Evolutionary conservation across 1,139 yeast genomes (phyloP), one percentile per base, ranked within the genome.

Genomic region (Pichia sp.): DNA sequence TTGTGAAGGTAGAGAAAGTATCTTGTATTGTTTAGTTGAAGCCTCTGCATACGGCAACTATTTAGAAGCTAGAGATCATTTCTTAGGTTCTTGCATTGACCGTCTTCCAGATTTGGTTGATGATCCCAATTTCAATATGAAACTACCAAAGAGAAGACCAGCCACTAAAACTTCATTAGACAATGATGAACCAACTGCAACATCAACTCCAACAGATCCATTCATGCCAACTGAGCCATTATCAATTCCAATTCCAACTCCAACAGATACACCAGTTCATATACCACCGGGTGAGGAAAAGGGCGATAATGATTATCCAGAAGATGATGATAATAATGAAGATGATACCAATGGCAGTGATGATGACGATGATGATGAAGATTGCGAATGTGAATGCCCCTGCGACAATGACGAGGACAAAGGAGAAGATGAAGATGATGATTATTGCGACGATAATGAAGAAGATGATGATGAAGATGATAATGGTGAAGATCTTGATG

Each of bases 1-100:
- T 12, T 45, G 48, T 59, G 59, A 56, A 12, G 62, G 66, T 24
- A 69, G 70, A 46, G 69, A 67, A 14, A 48, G 45, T 7, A n/a
- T 60, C 8, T 58, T 74, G 35, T 72, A 72, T 14, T 78, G 83
- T 55, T 59, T 77, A 39, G 71, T 42, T 3, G 14, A n/a, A 2
- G 4, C 27, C 67, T 77, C 83, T 56, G 77, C 79, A 0, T 70
- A 67, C 52, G 79, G 80, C 1, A 65, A 61, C 24, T 77, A 72
- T 56, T 64, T 72, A 44, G 66, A 76, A 31, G 73, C 81, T 19
- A 67, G 82, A 61, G 82, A 77, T 55, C 83, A 79, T 58, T 78
- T 62, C 51, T 63, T 72, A 55, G 83, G 82, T 1, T 75, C 81
- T 4, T 79, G 83, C 53, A 58, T 73, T 50, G 82, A 77, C 57